Conservation (phyloP, 805 yeast genomes). For the Metschnikowia matae region DNA sequence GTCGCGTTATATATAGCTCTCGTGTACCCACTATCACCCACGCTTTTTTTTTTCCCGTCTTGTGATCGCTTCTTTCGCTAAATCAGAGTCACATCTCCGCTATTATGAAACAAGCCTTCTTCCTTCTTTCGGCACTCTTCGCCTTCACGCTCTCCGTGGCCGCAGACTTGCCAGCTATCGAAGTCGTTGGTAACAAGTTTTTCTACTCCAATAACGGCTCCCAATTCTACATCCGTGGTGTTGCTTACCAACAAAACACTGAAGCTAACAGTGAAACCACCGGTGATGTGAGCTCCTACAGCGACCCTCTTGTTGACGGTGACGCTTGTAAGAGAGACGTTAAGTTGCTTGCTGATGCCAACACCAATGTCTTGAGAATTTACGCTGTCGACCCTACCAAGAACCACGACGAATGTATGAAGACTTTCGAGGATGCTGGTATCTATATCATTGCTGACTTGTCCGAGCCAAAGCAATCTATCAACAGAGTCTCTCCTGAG, state of each 20-base stretch:
- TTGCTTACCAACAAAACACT: constrained; percentile 75
- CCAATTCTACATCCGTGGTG: constrained; percentile 72
- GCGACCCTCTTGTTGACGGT: constrained; percentile 77
- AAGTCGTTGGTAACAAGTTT: constrained; percentile 73
- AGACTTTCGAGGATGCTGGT: constrained; percentile 48
- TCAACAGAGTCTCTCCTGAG: constrained; percentile 69
- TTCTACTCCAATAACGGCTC: constrained; percentile 74
- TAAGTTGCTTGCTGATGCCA: constrained; percentile 64
- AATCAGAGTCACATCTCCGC: neutral
- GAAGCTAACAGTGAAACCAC: constrained; percentile 38
- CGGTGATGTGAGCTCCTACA: constrained; percentile 27
- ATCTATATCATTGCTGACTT: constrained; percentile 43
- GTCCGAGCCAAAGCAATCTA: constrained; percentile 70
- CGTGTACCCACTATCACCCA: neutral
- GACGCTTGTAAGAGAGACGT: constrained; percentile 75
- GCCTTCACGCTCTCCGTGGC: constrained; percentile 12
- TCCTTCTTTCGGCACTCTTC: constrained; percentile 10
- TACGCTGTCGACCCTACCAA: constrained; percentile 74
- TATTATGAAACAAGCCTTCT: constrained; percentile 11
- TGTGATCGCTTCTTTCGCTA: constrained; percentile 3
- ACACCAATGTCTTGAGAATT: constrained; percentile 77
- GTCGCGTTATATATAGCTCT: constrained; percentile 4
- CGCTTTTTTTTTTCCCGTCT: neutral
- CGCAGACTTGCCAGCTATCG: constrained; percentile 38
- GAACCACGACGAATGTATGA: constrained; percentile 66